Percentiles rank a stretch among this genome's conserved stretches.
These are phyloP conservation scores for Hypholoma sublateritium DNA, from an alignment of 768 basidiomycete genomes.

Conservation along the genomic window DNA sequence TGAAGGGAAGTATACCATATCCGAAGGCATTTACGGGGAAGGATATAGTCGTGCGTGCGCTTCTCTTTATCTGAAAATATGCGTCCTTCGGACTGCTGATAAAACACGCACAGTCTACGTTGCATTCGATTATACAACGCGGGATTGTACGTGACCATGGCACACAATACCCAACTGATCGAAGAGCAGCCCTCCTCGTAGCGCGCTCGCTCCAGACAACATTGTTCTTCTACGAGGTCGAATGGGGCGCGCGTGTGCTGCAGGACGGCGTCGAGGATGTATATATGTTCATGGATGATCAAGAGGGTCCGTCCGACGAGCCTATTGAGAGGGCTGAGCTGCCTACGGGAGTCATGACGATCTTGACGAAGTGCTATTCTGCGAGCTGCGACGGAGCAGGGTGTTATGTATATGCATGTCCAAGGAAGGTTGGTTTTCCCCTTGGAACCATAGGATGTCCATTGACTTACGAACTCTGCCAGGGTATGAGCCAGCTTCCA, in stretches of 20 bases:
- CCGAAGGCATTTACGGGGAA: conserved; percentile 91
- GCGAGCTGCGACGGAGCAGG: conserved; percentile 78
- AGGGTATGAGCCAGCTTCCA: conserved; percentile 27
- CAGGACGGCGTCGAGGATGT: conserved; percentile 93
- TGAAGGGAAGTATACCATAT: conserved; percentile 94
- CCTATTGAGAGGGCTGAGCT: conserved; percentile 63
- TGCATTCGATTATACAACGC: conserved; percentile 80
- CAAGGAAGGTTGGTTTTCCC: conserved; percentile 49
- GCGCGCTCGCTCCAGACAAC: conserved; percentile 89
- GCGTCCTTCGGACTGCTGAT: neutral
- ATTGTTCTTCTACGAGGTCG: conserved; percentile 96
- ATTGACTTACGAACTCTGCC: neutral
- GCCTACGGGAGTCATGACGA: conserved; percentile 86
- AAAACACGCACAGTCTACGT: conserved; percentile 59
- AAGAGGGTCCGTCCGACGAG: conserved; percentile 58
- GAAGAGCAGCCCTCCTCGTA: conserved; percentile 80
- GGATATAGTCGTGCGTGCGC: conserved; percentile 44
- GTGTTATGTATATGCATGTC: conserved; percentile 85
- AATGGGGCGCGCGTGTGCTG: conserved; percentile 84
- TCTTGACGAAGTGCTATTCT: conserved; percentile 87
- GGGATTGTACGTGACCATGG: conserved; percentile 71
- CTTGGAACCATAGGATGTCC: neutral
- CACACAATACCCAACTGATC: conserved; percentile 59
- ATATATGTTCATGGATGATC: conserved; percentile 91
- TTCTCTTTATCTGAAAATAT: neutral